Percentiles rank a stretch among this genome's conserved stretches.
Conservation (phyloP, 2,329 filamentous ascomycete genomes). For the Colletotrichum musae region DNA sequence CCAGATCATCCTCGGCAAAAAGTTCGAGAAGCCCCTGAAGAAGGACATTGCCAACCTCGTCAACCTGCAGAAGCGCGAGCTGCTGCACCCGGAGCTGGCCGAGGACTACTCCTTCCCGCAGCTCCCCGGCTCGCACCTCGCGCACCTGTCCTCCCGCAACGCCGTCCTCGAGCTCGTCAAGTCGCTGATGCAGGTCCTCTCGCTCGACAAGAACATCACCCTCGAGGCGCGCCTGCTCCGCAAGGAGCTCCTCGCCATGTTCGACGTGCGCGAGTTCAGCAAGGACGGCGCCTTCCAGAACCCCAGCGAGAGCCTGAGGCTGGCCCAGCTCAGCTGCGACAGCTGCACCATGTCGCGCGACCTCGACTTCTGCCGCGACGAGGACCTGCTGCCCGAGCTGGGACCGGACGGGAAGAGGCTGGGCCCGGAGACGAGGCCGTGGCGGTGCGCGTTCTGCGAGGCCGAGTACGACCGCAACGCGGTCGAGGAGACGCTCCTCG, state of each 20-base stretch:
- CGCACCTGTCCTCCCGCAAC: conserved; percentile 53
- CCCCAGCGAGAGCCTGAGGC: conserved; percentile 80
- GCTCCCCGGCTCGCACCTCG: conserved; percentile 80
- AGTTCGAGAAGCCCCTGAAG: conserved; percentile 90
- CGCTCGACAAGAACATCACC: conserved; percentile 89
- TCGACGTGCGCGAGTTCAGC: conserved; percentile 95
- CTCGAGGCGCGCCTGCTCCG: conserved; percentile 90
- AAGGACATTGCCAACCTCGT: conserved; percentile 89
- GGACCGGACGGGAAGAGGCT: conserved; percentile 40
- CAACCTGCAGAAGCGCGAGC: conserved; percentile 87
- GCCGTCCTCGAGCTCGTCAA: conserved; percentile 89
- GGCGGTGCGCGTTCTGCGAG: conserved; percentile 84
- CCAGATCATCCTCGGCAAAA: conserved; percentile 80
- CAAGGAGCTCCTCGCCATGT: conserved; percentile 89
- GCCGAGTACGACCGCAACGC: conserved; percentile 82
- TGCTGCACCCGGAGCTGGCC: conserved; percentile 89
- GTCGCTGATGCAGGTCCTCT: conserved; percentile 90
- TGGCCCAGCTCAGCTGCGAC: conserved; percentile 86
- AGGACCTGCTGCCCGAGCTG: conserved; percentile 77
- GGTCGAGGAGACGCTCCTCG: conserved; percentile 87
- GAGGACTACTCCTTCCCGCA: conserved; percentile 88
- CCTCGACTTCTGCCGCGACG: conserved; percentile 92
- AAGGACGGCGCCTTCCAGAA: conserved; percentile 90
- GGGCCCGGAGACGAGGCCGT: conserved; percentile 62
- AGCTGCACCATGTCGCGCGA: conserved; percentile 92